Evolutionary conservation across 1,284 basidiomycete genomes (phyloP), one percentile per base, ranked within the genome.

Genomic region (Grifola frondosa): DNA sequence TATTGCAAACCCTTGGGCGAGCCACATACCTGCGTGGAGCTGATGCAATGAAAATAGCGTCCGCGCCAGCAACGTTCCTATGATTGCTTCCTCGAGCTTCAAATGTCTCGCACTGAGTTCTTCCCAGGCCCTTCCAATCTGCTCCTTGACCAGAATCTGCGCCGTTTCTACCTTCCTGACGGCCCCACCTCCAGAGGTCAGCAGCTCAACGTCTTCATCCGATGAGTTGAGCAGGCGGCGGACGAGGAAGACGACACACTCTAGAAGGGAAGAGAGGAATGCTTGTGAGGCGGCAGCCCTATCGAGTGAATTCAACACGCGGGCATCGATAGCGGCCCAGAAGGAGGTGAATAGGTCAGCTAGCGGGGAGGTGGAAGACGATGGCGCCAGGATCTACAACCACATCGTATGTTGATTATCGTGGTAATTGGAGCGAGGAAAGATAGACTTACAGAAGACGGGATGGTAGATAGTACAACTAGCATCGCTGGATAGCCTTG

Each of bases 401-500:
- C 2, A 10, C 3, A 38, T 16, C 34, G n/a, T 10, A n/a, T 16
- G 54, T 15, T 67, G 63, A 12, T 48, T 32, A 9, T 4, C 11
- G 6, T 10, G 3, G 10, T 57, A 46, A 8, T 33, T 20, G 13
- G n/a, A 11, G n/a, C n/a, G n/a, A n/a, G n/a, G n/a, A n/a, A n/a
- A n/a, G n/a, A 15, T n/a, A 3, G 16, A 46, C 75, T 36, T 57
- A 84, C 81, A 24, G 70, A 69, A 4, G 71, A 59, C 6, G 91
- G 88, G 20, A 96, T 79, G 0, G 88, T 91, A 0, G 88, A 87
- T 4, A 96, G 59, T 19, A 93, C 74, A 28, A 95, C 68, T 8
- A 94, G 66, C 22, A 94, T 70, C 0, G 82, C 74, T 0, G 89
- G 88, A 58, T 93, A 95, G 3, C 85, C 86, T 50, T 85, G 75